phyloP scores from a whole-genome alignment of 2,329 filamentous ascomycete species.

The Neofusicoccum parvum region DNA sequence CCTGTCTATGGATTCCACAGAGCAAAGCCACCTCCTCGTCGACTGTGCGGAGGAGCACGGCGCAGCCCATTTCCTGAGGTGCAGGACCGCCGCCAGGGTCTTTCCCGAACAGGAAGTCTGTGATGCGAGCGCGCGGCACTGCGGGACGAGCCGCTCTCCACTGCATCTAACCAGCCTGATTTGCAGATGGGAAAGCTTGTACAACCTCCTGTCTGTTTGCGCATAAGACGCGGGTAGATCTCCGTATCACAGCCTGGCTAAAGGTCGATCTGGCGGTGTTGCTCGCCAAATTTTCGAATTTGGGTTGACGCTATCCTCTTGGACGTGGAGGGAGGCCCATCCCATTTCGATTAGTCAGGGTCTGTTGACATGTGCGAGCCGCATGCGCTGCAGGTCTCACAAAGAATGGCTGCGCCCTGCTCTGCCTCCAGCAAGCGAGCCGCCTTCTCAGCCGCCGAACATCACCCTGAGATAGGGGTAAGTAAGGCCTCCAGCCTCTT shows the following conservation, averaged over 20 bases:
- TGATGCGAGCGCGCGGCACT: background rate
- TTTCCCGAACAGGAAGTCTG: background rate
- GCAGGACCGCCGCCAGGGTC: background rate
- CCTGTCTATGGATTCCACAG: background rate
- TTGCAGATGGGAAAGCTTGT: slow-evolving; percentile 4
- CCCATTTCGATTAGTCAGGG: too few relatives aligned
- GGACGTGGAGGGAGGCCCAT: too few relatives aligned
- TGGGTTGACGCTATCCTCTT: background rate
- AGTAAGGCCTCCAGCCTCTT: too few relatives aligned
- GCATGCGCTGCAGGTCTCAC: background rate
- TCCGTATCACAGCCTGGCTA: background rate
- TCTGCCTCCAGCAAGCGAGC: background rate
- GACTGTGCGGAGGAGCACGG: background rate
- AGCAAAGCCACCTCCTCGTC: slow-evolving; percentile 1
- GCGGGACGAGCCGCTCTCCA: slow-evolving; percentile 14
- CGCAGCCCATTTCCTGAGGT: background rate
- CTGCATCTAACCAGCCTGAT: background rate
- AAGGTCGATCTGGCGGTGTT: background rate
- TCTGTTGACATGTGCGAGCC: too few relatives aligned
- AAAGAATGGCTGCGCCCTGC: background rate
- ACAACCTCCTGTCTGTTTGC: background rate
- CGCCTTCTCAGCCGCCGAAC: background rate
- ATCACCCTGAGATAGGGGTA: background rate
- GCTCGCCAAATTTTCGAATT: background rate
- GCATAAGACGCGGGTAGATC: slow-evolving; percentile 5